phyloP scores from a whole-genome alignment of 257 asterid species.

The Solanum dulcamara region DNA sequence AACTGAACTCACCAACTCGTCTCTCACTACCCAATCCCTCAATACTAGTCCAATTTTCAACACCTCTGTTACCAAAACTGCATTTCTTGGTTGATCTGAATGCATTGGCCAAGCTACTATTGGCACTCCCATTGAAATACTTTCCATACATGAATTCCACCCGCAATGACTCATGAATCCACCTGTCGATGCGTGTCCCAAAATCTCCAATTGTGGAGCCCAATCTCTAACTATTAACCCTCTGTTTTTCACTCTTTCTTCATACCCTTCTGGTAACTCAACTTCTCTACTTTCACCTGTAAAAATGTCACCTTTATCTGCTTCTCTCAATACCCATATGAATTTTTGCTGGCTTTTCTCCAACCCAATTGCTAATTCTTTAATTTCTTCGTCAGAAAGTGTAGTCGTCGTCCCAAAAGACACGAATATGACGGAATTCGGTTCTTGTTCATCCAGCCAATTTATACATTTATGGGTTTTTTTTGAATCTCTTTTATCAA shows the following conservation, averaged over 20 bases:
- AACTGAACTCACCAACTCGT: not conserved
- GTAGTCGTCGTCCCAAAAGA: slow-evolving; percentile 36
- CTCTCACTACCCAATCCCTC: slow-evolving; percentile 11
- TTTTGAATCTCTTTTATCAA: not conserved
- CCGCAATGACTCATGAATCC: slow-evolving; percentile 43
- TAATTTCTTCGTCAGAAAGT: slow-evolving; percentile 17
- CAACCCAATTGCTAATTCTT: slow-evolving; percentile 29
- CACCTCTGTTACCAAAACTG: slow-evolving; percentile 10
- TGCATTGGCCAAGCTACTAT: slow-evolving; percentile 48
- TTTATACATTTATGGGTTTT: slow-evolving; percentile 5
- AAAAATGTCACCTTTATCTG: slow-evolving; percentile 26
- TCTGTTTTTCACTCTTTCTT: slow-evolving; percentile 10
- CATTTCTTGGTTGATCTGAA: slow-evolving; percentile 38
- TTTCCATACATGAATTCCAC: slow-evolving; percentile 39
- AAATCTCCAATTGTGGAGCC: slow-evolving; percentile 36
- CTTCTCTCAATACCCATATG: slow-evolving; percentile 42
- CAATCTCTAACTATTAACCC: slow-evolving; percentile 27
- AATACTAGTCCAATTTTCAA: slow-evolving; percentile 16
- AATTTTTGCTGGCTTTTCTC: slow-evolving; percentile 23
- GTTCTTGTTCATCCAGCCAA: slow-evolving; percentile 30
- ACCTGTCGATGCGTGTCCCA: slow-evolving; percentile 24
- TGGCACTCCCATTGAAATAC: slow-evolving; percentile 34
- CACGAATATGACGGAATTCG: slow-evolving; percentile 20
- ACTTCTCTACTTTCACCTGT: slow-evolving; percentile 10
- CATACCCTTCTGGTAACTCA: slow-evolving; percentile 18